Percentiles rank a stretch among this genome's conserved stretches.
Evolutionary conservation across 2,329 filamentous ascomycete genomes (phyloP).

Genomic region (Sordariomycetes sp.): DNA sequence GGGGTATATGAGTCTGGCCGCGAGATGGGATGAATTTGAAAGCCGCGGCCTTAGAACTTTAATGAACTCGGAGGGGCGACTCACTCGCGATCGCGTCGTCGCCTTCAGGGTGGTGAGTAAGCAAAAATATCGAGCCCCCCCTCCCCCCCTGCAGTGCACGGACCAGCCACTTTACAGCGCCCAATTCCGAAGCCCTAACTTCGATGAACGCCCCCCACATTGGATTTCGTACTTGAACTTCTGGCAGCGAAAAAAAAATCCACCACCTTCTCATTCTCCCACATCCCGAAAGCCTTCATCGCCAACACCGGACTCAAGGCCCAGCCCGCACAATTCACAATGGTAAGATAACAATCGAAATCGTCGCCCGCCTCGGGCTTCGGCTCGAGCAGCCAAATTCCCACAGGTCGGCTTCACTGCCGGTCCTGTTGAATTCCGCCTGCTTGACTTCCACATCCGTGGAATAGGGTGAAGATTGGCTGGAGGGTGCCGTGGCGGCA

Average conservation of each 20-base stretch:
- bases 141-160: background rate
- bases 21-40: background rate
- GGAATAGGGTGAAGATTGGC: conserved; percentile 47
- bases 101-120: background rate
- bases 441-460: conserved; percentile 11
- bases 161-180: background rate
- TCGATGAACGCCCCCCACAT: conserved; percentile 15
- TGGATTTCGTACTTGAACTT: conserved; percentile 10
- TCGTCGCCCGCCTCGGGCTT: background rate
- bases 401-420: background rate
- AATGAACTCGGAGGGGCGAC: background rate
- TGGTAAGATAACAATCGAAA: conserved; percentile 4
- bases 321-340: conserved; percentile 1
- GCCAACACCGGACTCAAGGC: conserved; percentile 14
- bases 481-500: conserved; percentile 45
- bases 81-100: background rate
- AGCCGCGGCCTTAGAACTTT: background rate
- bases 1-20: background rate
- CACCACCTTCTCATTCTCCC: conserved; percentile 22
- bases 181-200: conserved; percentile 24
- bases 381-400: background rate
- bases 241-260: conserved; percentile 14
- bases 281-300: conserved; percentile 11
- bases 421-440: conserved; percentile 18
- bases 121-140: background rate